phyloP scores from a whole-genome alignment of 306 rosid species.

The Trichosanthes truncata region DNA sequence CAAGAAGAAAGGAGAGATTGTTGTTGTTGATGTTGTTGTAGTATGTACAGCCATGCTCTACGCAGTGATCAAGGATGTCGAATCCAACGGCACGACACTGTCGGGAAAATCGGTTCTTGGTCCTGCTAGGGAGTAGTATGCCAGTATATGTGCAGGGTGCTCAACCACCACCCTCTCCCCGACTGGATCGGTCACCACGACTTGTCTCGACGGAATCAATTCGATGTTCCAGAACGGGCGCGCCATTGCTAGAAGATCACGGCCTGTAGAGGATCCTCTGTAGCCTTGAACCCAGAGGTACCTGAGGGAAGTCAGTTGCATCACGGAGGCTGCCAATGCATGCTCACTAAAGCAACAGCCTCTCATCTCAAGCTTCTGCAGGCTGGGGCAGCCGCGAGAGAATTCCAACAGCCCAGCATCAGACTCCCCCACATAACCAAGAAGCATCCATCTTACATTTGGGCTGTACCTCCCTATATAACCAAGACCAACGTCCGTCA shows the following conservation, averaged over 20 bases:
- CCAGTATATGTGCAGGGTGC: slow-evolving; percentile 88
- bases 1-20: background rate
- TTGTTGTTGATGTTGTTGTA: background rate
- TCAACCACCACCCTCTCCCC: slow-evolving; percentile 25
- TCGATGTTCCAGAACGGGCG: slow-evolving; percentile 91
- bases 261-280: slow-evolving; percentile 45
- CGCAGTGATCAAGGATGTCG: slow-evolving; percentile 18
- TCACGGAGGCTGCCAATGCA: slow-evolving; percentile 68
- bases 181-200: background rate
- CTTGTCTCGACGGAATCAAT: slow-evolving; percentile 59
- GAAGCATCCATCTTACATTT: slow-evolving; percentile 95
- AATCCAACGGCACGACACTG: slow-evolving; percentile 54
- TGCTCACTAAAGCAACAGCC: slow-evolving; percentile 86
- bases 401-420: slow-evolving; percentile 74
- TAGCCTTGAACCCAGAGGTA: slow-evolving; percentile 97
- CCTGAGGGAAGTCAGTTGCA: slow-evolving; percentile 53
- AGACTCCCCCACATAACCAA: slow-evolving; percentile 78
- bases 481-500: slow-evolving; percentile 68
- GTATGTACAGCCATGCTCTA: slow-evolving; percentile 38
- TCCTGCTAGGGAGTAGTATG: slow-evolving; percentile 96
- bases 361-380: slow-evolving; percentile 87
- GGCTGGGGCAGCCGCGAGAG: slow-evolving; percentile 83
- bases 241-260: slow-evolving; percentile 69
- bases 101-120: slow-evolving; percentile 76
- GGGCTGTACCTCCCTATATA: slow-evolving; percentile 77